Evolutionary conservation across 768 basidiomycete species (phyloP), one percentile per base, ranked within the genome.

Genomic region (Crucibulum laeve): DNA sequence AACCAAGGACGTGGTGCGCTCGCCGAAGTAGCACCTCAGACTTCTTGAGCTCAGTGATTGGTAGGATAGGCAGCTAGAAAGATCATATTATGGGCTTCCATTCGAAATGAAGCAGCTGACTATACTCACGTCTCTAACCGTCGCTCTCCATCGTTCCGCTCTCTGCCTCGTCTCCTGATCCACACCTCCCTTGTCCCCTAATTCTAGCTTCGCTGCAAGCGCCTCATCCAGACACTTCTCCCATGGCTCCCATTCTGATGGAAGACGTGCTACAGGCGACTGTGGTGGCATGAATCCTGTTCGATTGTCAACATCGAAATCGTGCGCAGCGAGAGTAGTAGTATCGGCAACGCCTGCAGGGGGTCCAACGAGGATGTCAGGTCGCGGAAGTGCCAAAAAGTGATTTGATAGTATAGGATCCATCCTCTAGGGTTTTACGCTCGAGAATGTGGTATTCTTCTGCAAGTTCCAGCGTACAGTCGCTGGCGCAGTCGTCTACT

Each of bases 281-380:
- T 82, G 73, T 0, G 87, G 86, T 0, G 92, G 90, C 79, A 95
- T 83, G 57, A 96, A 95, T 0, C 93, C 93, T 0, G 91, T 90
- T n/a, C 84, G 71, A 2, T 84, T 86, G 55, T 91, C 90, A 52
- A 96, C 89, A 57, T 95, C 91, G 70, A 89, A 96, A 69, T 88
- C 87, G 51, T 87, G 85, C 3, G 85, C 83, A 1, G 87, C 84
- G 46, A 87, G 77, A 10, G 87, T 84, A 21, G 60, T 58, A 30
- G 62, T 65, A 51, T 65, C 63, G 11, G 52, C 49, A 19, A 61
- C 50, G 18, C 62, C 61, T 0, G 45, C 32, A 13, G 58, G 53
- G 7, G 57, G 60, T 3, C 58, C 54, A 22, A 53, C 40, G 23
- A 52, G 38, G 32, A 55, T 43, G 42, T 61, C 59, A 3, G 61